Evolutionary conservation across 2,329 filamentous ascomycete genomes (phyloP), one percentile per base, ranked within the genome.

Genomic region (Pseudogymnoascus sp.): DNA sequence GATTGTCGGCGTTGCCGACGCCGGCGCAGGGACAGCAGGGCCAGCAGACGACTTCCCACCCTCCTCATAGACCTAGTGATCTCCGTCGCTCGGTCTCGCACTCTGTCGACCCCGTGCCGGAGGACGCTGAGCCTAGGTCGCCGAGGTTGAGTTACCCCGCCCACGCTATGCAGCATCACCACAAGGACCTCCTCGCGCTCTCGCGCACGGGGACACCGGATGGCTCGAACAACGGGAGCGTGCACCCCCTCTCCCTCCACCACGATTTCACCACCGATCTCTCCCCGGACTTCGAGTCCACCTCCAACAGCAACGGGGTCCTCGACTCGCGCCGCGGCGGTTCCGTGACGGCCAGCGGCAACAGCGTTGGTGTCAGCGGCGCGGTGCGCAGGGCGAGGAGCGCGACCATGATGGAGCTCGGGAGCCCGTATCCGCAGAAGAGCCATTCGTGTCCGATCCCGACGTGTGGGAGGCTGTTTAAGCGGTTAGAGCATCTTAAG

Each of bases 381-480:
- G 91, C 91, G 65, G 88, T 95, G 71, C 90, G 95, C 71, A 86
- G 95, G 72, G 95, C 95, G 68, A 88, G 93, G 68, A 97, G 93
- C 69, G 93, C 95, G 62, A 97, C 95, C 3, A 90, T 96, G 77
- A 96, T 96, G 89, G 95, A 99, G 76, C 85, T 97, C 67, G 92
- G 91, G 42, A 54, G 29, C 34, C 95, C 96, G 12, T 97, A 97
- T 75, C 92, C 95, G 61, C 91, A 96, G 74, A 99, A 99, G 78
- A 96, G 93, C 42, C 95, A 99, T 78, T 97, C 93, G 1, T 99
- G 95, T 80, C 95, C 95, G n/a, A 99, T 99, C 72, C 95, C 95
- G 29, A 96, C 93, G 63, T 99, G 95, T 75, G 95, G 95, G 63
- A 89, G 95, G 73, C 85, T 97, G 67, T 99, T 99, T 85, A 99